Base-by-base conservation (phyloP, 371 early-diverging fungal genomes). In the Mucor piriformis region DNA sequence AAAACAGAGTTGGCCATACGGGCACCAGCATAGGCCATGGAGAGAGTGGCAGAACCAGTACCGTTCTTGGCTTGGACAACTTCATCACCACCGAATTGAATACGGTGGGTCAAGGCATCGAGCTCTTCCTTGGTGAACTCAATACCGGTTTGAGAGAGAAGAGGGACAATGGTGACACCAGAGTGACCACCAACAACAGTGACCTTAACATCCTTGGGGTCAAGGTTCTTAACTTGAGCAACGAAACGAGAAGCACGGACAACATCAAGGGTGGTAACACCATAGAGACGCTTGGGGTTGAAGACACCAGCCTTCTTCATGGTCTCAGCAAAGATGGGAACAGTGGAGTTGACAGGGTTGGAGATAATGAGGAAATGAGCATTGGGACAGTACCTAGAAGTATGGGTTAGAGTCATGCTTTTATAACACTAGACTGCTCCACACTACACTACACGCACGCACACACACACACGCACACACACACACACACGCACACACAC, bases 331-430 rank as follows among this genome's bases (percentile, higher is more conserved):
- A 94, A 93, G 73, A 99, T 98, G 64, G 99, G 98, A 57, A 99
- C 97, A 59, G 98, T 99, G 40, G 98, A 98, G 93, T 99, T 99
- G 77, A 99, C 99, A 47, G 99, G 99, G 93, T 99, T 99, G 76
- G 98, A 93, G 82, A 99, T 99, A 83, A 99, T 88, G 53, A 90
- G 82, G 77, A 97, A 73, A 86, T 92, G 89, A 68, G 99, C 99
- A 75, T 95, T 88, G 74, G 99, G 99, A 82, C 92, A 94, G 88
- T 88, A 64, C 77, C 91, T 92, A 59, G 13, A 48, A 23, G 29
- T 38, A 46, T 5, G 25, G 40, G 42, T 29, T 13, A n/a, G n/a
- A n/a, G n/a, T n/a, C n/a, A n/a, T n/a, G n/a, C n/a, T n/a, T n/a
- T n/a, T n/a, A n/a, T n/a, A n/a, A n/a, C n/a, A n/a, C n/a, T n/a